phyloP scores from a whole-genome alignment of 495 filamentous ascomycete genomes.

The Jackrogersella multiformis region DNA sequence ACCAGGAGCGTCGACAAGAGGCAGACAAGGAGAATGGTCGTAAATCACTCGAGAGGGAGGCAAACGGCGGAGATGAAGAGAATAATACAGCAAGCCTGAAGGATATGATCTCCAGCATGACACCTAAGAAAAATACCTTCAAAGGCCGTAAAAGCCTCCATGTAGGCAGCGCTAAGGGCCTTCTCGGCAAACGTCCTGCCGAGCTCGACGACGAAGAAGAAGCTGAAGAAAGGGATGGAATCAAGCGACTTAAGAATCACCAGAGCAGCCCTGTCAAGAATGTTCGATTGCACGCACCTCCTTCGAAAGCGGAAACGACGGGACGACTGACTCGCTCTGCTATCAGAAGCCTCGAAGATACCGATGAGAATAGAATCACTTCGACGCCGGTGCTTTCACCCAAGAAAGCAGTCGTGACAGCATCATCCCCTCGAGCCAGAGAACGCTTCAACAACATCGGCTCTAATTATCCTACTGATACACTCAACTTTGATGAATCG shows the following conservation, averaged over 20 bases:
- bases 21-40: conserved; percentile 68
- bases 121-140: conserved; percentile 75
- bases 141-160: conserved; percentile 79
- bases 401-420: conserved; percentile 41
- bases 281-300: conserved; percentile 71
- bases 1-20: conserved; percentile 72
- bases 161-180: conserved; percentile 75
- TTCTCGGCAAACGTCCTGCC: conserved; percentile 77
- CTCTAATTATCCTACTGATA: conserved; percentile 52
- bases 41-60: conserved; percentile 60
- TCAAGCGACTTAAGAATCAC: conserved; percentile 74
- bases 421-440: conserved; percentile 60
- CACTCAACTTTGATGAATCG: conserved; percentile 58
- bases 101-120: conserved; percentile 80
- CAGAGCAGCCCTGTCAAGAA: conserved; percentile 82
- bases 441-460: conserved; percentile 60
- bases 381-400: conserved; percentile 60
- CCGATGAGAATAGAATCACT: conserved; percentile 42
- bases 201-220: conserved; percentile 79
- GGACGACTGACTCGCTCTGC: conserved; percentile 66
- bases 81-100: conserved; percentile 70
- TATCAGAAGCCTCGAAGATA: conserved; percentile 52
- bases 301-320: conserved; percentile 69
- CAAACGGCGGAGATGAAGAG: conserved; percentile 58
- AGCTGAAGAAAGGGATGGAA: conserved; percentile 66